These are phyloP conservation scores for Cercospora nicotianae DNA, from an alignment of 2,329 filamentous ascomycete species.

Conservation along the genomic window DNA sequence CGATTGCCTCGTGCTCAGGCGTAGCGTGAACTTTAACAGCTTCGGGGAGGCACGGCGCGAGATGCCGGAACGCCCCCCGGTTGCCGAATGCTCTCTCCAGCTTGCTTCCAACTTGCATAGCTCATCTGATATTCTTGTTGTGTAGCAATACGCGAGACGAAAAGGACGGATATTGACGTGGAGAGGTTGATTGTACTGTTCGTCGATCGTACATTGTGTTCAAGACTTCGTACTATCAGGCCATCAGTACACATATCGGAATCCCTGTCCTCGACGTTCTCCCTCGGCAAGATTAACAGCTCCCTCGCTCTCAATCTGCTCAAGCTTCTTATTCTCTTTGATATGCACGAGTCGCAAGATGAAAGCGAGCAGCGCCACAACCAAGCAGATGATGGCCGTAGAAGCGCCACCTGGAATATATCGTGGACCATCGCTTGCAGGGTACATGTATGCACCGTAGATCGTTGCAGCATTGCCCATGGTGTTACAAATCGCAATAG, in stretches of 20 bases:
- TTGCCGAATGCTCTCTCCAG: not conserved
- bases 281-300: not conserved
- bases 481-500: constrained; percentile 68
- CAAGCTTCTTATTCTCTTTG: constrained; percentile 40
- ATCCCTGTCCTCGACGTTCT: constrained; percentile 8
- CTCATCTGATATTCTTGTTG: not conserved
- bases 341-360: constrained; percentile 39
- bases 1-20: not conserved
- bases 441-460: constrained; percentile 41
- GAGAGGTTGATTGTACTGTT: not conserved
- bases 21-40: not conserved
- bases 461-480: constrained; percentile 40
- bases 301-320: constrained; percentile 21
- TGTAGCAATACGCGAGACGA: not conserved
- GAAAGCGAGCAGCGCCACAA: constrained; percentile 41
- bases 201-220: not conserved
- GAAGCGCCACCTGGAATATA: constrained; percentile 43
- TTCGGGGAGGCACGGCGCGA: not conserved
- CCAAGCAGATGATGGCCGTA: constrained; percentile 39
- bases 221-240: not conserved
- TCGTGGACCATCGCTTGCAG: constrained; percentile 37
- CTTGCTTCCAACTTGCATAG: not conserved
- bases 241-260: constrained; percentile 10
- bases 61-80: not conserved
- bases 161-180: not conserved